phyloP scores from a whole-genome alignment of 2,329 filamentous ascomycete species.

The Macrophomina pseudophaseolina region DNA sequence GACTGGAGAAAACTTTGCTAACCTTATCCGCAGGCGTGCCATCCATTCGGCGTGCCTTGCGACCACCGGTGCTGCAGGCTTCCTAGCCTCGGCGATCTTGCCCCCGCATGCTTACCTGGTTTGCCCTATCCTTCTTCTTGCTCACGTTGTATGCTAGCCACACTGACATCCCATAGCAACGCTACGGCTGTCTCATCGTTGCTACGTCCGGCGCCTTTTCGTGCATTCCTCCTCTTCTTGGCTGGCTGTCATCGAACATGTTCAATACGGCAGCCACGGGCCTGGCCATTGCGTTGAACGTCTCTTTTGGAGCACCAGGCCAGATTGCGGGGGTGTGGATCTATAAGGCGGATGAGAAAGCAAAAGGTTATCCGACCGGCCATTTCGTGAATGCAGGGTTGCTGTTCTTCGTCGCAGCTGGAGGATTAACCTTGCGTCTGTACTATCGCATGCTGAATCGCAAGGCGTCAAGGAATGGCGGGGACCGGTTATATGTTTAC shows the following conservation, averaged over 20 bases:
- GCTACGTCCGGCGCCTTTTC: slow-evolving; percentile 70
- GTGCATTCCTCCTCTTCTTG: slow-evolving; percentile 71
- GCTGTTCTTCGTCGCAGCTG: slow-evolving; percentile 62
- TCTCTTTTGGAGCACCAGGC: slow-evolving; percentile 70
- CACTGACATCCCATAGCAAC: slow-evolving; percentile 32
- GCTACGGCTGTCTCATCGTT: slow-evolving; percentile 74
- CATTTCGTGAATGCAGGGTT: slow-evolving; percentile 70
- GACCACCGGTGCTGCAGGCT: slow-evolving; percentile 59
- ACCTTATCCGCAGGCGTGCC: slow-evolving; percentile 43
- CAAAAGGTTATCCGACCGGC: slow-evolving; percentile 69
- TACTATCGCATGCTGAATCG: slow-evolving; percentile 61
- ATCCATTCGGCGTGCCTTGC: slow-evolving; percentile 57
- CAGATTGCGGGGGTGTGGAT: slow-evolving; percentile 78
- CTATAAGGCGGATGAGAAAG: slow-evolving; percentile 67
- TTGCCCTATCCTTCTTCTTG: slow-evolving; percentile 28
- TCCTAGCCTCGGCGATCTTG: slow-evolving; percentile 68
- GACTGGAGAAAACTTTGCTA: neutral
- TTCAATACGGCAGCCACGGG: slow-evolving; percentile 69
- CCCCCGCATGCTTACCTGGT: slow-evolving; percentile 63
- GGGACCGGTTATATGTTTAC: slow-evolving; percentile 23
- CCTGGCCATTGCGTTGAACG: slow-evolving; percentile 72
- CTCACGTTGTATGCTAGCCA: neutral
- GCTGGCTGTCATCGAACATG: slow-evolving; percentile 73
- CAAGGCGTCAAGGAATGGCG: slow-evolving; percentile 25
- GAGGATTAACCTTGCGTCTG: slow-evolving; percentile 59